Conservation (phyloP, 2,329 filamentous ascomycete species). For the Drechslera avenae region DNA sequence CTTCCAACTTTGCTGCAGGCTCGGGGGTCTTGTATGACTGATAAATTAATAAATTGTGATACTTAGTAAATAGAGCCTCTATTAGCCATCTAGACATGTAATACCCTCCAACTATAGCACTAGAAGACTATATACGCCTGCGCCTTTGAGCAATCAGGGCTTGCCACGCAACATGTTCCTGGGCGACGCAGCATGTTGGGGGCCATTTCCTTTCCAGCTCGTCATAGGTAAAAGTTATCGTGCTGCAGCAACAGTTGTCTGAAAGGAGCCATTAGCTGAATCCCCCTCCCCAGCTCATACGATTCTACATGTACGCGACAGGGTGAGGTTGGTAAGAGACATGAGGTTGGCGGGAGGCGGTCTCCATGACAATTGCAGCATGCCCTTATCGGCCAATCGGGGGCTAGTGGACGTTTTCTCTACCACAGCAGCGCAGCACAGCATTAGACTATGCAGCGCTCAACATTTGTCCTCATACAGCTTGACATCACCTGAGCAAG, state of each 20-base stretch:
- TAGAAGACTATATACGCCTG: slow-evolving; percentile 3
- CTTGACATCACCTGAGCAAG: background rate
- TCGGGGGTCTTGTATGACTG: too few species aligned
- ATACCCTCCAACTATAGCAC: too few species aligned
- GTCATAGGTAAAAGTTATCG: slow-evolving; percentile 9
- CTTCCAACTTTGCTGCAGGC: slow-evolving; percentile 13
- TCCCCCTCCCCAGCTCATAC: background rate
- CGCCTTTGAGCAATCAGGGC: slow-evolving; percentile 13
- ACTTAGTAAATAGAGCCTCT: too few species aligned
- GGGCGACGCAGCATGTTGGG: slow-evolving; percentile 6
- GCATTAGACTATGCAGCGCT: slow-evolving; percentile 14
- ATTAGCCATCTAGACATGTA: too few species aligned
- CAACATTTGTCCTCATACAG: slow-evolving; percentile 3
- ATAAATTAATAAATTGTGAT: too few species aligned
- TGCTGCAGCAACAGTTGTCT: background rate
- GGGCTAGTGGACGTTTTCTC: slow-evolving; percentile 11
- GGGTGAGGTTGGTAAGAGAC: slow-evolving; percentile 3
- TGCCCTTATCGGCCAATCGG: slow-evolving; percentile 20
- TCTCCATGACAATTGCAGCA: slow-evolving; percentile 10
- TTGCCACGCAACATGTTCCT: slow-evolving; percentile 5
- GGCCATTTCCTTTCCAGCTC: slow-evolving; percentile 1
- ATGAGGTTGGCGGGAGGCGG: slow-evolving; percentile 17
- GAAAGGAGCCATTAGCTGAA: background rate
- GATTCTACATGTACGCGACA: slow-evolving; percentile 2
- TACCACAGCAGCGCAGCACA: slow-evolving; percentile 17